Evolutionary conservation across 106 monocot genomes (phyloP).

Genomic region (Narthecium ossifragum): DNA sequence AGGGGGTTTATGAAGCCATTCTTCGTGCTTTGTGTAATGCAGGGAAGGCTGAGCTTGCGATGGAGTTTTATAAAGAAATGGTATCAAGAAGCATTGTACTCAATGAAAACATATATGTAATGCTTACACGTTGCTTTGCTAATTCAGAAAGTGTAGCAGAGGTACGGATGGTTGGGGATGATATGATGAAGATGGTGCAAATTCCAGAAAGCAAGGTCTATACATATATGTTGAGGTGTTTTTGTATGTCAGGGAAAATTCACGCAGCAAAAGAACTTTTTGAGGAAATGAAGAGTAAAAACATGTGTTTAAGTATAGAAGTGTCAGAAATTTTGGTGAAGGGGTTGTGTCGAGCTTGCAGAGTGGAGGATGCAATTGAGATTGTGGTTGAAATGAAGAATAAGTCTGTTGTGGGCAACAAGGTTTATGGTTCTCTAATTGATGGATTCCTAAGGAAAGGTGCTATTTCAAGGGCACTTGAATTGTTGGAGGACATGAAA

Average conservation of each 20-base stretch:
- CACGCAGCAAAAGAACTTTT: constrained; percentile 47
- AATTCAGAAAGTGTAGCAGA: constrained; percentile 23
- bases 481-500: constrained; percentile 32
- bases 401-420: constrained; percentile 11
- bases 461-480: constrained; percentile 35
- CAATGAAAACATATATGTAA: constrained; percentile 22
- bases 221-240: constrained; percentile 45
- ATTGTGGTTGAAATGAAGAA: constrained; percentile 37
- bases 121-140: constrained; percentile 42
- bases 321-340: constrained; percentile 35
- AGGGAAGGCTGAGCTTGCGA: constrained; percentile 49
- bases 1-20: constrained; percentile 32
- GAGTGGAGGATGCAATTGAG: constrained; percentile 41
- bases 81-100: constrained; percentile 21
- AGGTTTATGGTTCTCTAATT: constrained; percentile 45
- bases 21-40: constrained; percentile 36
- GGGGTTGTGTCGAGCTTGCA: constrained; percentile 51
- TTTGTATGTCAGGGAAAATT: constrained; percentile 48
- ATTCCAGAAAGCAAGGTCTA: constrained; percentile 31
- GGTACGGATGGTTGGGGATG: constrained; percentile 39
- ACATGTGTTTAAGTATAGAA: constrained; percentile 8
- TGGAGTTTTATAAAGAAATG: constrained; percentile 90
- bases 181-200: constrained; percentile 41
- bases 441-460: constrained; percentile 47
- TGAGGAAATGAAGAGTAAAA: constrained; percentile 38